Evolutionary conservation across 2,329 filamentous ascomycete species (phyloP).

Genomic region (Metarhizium robertsii): DNA sequence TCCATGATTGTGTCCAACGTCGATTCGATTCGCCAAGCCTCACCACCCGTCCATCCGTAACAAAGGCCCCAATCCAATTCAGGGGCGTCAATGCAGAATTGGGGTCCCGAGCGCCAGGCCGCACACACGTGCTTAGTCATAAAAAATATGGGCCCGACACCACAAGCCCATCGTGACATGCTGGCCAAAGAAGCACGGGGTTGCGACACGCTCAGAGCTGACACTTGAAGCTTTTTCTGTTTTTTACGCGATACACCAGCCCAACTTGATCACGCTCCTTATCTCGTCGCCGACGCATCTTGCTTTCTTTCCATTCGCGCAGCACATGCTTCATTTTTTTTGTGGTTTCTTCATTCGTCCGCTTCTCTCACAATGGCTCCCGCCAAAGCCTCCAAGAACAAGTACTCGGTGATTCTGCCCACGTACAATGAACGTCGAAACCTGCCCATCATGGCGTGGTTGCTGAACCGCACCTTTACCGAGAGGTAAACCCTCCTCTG

Average conservation of each 20-base stretch:
- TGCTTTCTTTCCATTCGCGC: background rate
- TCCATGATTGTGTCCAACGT: no score
- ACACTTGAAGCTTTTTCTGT: background rate
- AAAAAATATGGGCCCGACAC: background rate
- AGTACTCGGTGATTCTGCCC: slow-evolving; percentile 94
- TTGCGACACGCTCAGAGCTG: background rate
- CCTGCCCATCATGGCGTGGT: slow-evolving; percentile 89
- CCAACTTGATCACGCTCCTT: slow-evolving; percentile 18
- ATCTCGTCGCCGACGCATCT: background rate
- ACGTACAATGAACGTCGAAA: slow-evolving; percentile 99
- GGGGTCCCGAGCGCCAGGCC: background rate
- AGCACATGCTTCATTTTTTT: background rate
- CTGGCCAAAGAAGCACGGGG: slow-evolving; percentile 5
- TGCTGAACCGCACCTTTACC: slow-evolving; percentile 86
- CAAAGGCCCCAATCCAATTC: no score
- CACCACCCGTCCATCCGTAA: no score
- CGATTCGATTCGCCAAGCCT: no score
- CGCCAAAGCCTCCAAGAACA: slow-evolving; percentile 43
- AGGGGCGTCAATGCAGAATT: no score
- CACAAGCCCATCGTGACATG: slow-evolving; percentile 1
- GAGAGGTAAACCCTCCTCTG: slow-evolving; percentile 55
- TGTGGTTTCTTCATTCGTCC: background rate
- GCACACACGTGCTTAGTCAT: background rate
- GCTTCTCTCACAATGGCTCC: slow-evolving; percentile 34
- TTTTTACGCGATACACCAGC: background rate